Evolutionary conservation across 345 rosid species (phyloP).

Genomic region (Gossypioides kirkii): DNA sequence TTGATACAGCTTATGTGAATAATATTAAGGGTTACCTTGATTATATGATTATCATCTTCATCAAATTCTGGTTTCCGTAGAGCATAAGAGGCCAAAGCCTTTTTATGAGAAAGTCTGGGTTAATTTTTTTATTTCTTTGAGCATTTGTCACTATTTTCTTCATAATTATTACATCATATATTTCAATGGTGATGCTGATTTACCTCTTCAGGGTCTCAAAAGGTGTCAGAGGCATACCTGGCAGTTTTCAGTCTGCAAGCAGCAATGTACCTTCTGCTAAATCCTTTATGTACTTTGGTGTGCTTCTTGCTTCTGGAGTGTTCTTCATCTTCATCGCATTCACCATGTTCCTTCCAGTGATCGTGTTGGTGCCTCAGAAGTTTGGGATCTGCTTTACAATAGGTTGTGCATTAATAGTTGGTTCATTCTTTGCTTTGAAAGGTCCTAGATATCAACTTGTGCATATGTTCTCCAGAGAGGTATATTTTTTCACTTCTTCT

Average conservation of each 20-base stretch:
- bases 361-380: slow-evolving; percentile 69
- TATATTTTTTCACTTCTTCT: slow-evolving; percentile 13
- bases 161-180: neutral
- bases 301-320: slow-evolving; percentile 53
- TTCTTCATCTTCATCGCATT: slow-evolving; percentile 58
- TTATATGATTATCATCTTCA: neutral
- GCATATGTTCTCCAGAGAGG: slow-evolving; percentile 67
- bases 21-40: neutral
- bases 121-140: neutral
- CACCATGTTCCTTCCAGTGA: slow-evolving; percentile 69
- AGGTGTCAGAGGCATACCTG: slow-evolving; percentile 56
- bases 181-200: neutral
- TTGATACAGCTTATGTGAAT: neutral
- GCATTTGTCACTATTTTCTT: neutral
- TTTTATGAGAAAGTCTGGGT: neutral
- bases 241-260: slow-evolving; percentile 49
- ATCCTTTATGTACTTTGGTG: slow-evolving; percentile 48
- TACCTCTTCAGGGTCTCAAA: slow-evolving; percentile 41
- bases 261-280: slow-evolving; percentile 57
- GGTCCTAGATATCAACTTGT: slow-evolving; percentile 56
- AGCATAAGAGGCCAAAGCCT: neutral
- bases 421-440: slow-evolving; percentile 61
- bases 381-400: slow-evolving; percentile 65
- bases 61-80: neutral
- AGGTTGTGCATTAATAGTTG: slow-evolving; percentile 51